These are phyloP conservation scores for Lipomyces sp. DNA, from an alignment of 805 yeast species.

Conservation along the genomic window DNA sequence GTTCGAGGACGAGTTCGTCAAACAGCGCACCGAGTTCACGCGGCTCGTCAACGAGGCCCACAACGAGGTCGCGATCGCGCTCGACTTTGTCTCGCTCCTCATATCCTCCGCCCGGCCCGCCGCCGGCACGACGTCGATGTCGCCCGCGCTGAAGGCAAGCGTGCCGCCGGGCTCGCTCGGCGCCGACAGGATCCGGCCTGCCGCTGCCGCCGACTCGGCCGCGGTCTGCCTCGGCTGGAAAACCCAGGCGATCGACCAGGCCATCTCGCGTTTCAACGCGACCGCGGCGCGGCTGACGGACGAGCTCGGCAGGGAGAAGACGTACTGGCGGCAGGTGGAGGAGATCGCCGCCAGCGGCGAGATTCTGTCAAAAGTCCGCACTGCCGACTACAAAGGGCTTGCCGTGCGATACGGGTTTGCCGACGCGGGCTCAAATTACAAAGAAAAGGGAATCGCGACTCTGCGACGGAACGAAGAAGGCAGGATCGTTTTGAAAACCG, in stretches of 20 bases:
- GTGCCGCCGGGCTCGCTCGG: conserved; percentile 71
- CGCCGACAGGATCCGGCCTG: conserved; percentile 32
- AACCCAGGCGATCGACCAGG: conserved; percentile 58
- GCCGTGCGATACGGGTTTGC: conserved; percentile 89
- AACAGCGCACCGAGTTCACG: conserved; percentile 32
- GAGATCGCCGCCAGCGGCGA: conserved; percentile 49
- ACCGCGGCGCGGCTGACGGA: conserved; percentile 52
- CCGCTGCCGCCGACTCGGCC: conserved; percentile 35
- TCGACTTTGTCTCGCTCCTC: conserved; percentile 82
- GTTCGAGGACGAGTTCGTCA: conserved; percentile 27
- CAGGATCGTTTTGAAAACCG: conserved; percentile 43
- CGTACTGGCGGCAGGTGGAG: conserved; percentile 59
- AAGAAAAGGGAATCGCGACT: conserved; percentile 72
- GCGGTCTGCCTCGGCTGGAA: conserved; percentile 79
- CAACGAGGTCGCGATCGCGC: conserved; percentile 82
- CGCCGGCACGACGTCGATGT: conserved; percentile 82
- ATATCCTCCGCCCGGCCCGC: conserved; percentile 80
- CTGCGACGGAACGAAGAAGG: conserved; percentile 54
- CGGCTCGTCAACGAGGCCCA: conserved; percentile 50
- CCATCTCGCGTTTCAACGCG: conserved; percentile 49
- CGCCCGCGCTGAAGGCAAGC: conserved; percentile 71
- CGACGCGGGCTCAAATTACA: conserved; percentile 79
- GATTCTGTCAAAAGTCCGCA: conserved; percentile 63
- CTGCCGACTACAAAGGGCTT: conserved; percentile 53
- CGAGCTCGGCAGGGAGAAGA: conserved; percentile 59